phyloP scores from a whole-genome alignment of 805 yeast genomes.

The Yamadazyma endophytica region DNA sequence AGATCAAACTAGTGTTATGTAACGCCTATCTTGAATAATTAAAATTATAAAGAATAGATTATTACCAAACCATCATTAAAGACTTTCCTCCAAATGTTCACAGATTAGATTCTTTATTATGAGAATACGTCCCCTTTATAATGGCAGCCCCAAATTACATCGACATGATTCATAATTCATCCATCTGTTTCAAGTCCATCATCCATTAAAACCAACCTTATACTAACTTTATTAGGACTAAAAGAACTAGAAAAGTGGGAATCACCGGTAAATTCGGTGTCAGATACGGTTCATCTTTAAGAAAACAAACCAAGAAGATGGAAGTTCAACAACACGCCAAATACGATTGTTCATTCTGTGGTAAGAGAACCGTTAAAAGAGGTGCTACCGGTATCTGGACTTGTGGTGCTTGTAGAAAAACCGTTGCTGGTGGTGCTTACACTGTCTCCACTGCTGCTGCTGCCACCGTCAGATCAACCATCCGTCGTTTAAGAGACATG shows the following conservation, averaged over 20 bases:
- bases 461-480: constrained; percentile 99
- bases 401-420: constrained; percentile 91
- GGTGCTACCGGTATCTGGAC: constrained; percentile 98
- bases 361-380: constrained; percentile 97
- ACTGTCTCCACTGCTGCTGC: constrained; percentile 99
- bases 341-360: constrained; percentile 99
- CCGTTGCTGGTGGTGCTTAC: constrained; percentile 99
- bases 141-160: too few species aligned
- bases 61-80: too few species aligned
- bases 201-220: too few species aligned
- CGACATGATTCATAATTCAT: too few species aligned
- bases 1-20: too few species aligned
- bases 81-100: too few species aligned
- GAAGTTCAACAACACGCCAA: constrained; percentile 98
- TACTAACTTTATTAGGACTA: constrained; percentile 75
- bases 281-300: constrained; percentile 99
- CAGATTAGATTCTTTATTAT: too few species aligned
- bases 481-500: constrained; percentile 99
- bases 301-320: constrained; percentile 99
- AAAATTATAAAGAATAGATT: too few species aligned
- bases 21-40: too few species aligned
- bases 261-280: constrained; percentile 99
- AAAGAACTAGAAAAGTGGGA: constrained; percentile 99
- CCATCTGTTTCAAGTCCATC: too few species aligned
- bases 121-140: too few species aligned